phyloP scores from a whole-genome alignment of 176 grass and related monocot species.

The Eleusine coracana region DNA sequence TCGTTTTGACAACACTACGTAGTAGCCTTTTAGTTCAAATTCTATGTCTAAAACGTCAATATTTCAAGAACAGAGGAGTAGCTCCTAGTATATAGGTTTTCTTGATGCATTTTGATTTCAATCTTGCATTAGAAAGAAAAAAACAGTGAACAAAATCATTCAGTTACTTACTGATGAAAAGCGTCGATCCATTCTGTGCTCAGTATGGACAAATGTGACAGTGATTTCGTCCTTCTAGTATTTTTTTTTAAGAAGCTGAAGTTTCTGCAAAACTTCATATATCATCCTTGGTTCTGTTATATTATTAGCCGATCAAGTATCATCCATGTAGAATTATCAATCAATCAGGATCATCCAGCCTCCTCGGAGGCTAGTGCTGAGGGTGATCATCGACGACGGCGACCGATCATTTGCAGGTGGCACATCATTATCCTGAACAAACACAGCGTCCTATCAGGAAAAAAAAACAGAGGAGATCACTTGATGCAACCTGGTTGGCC shows the following conservation, averaged over 20 bases:
- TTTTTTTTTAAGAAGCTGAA: not conserved
- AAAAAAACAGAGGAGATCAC: not conserved
- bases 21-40: too few relatives aligned
- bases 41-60: too few relatives aligned
- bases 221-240: too few relatives aligned
- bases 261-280: not conserved
- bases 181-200: too few relatives aligned
- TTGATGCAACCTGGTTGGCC: not conserved
- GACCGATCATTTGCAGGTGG: constrained; percentile 1
- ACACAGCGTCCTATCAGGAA: not conserved
- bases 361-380: not conserved
- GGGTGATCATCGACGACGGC: not conserved
- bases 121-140: too few relatives aligned
- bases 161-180: too few relatives aligned
- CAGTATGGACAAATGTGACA: too few relatives aligned
- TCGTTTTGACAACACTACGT: too few relatives aligned
- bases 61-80: too few relatives aligned
- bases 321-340: not conserved
- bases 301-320: not conserved
- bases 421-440: constrained; percentile 34
- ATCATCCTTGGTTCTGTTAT: not conserved
- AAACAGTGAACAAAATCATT: too few relatives aligned
- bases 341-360: constrained; percentile 31
- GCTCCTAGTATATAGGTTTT: too few relatives aligned
- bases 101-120: too few relatives aligned